Base-by-base conservation (phyloP, 208 protist species). In the Tritrichomonas foetus region DNA sequence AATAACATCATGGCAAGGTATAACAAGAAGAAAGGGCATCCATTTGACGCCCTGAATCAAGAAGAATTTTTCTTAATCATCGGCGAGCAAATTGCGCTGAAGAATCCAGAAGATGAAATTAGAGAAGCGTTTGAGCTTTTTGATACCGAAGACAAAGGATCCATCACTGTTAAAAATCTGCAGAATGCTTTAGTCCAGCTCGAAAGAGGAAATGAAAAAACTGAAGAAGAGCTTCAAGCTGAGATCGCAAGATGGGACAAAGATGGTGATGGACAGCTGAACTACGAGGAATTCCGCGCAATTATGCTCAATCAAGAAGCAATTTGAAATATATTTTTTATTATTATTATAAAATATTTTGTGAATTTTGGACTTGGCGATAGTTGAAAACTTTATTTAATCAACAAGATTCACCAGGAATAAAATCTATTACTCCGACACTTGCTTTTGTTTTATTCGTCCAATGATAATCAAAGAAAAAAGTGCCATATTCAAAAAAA, bases 211-310 rank as follows among this genome's bases (percentile, higher is more conserved):
- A 95, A 96, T 16, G 36, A 66, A 72, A 93, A 57, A 44, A 93
- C 55, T 2, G 98, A 99, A 66, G 98, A 99, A 61, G 98, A 99
- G 95, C 95, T 99, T 49, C 97, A 98, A 95, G 98, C 97, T 33
- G 99, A 99, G 98, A 98, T 99, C 94, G 98, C 98, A 93, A 97
- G 98, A 95, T 98, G 98, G 93, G 98, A 99, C 94, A 96, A 94
- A 9, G 97, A 99, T 93, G 96, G 97, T 93, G 98, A 99, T 95
- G 97, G 97, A 0, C 22, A 66, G 39, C 64, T 93, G 33, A 93
- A 55, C 36, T 16, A 72, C 11, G 89, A 16, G 30, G 89, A 93
- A 93, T 93, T 93, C 41, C 47, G n/a, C 14, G 50, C 50, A 41
- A 93, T 93, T 49, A 93, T 93, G 89, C 53, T 61, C 16, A 22